These are phyloP conservation scores for Vaccinium myrtillus DNA, from an alignment of 148 eudicot species.

Conservation along the genomic window DNA sequence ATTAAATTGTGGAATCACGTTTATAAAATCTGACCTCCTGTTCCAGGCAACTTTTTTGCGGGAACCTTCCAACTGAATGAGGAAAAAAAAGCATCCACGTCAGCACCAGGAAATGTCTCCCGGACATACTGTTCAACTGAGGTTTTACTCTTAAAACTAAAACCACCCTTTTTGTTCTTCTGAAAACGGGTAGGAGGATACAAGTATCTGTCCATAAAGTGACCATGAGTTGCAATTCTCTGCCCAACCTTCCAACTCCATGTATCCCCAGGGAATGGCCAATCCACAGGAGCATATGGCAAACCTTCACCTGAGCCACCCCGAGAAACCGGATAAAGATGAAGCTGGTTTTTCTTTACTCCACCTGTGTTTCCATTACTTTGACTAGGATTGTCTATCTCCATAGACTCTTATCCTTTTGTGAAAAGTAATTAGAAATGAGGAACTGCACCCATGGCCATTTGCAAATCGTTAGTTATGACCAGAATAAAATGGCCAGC, in stretches of 20 bases:
- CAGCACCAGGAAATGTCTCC: conserved; percentile 47
- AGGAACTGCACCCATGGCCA: conserved; percentile 15
- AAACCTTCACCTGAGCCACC: conserved; percentile 60
- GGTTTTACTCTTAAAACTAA: conserved; percentile 62
- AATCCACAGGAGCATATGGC: conserved; percentile 76
- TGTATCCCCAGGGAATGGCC: conserved; percentile 71
- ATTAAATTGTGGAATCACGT: not conserved
- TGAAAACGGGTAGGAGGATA: conserved; percentile 58
- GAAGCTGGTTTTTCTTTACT: conserved; percentile 51
- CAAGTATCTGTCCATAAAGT: conserved; percentile 68
- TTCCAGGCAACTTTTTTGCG: conserved; percentile 30
- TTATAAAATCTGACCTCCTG: conserved; percentile 43
- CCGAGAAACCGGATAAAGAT: conserved; percentile 61
- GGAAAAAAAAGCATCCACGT: conserved; percentile 56
- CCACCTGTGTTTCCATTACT: conserved; percentile 35
- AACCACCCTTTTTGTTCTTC: conserved; percentile 31
- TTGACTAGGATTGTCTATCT: conserved; percentile 50
- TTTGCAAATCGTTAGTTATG: not conserved
- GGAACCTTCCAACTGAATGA: conserved; percentile 85
- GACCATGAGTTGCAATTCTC: conserved; percentile 53
- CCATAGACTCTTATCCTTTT: conserved; percentile 46
- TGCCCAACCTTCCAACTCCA: conserved; percentile 84
- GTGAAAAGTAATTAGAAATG: conserved; percentile 20
- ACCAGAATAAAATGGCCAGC: not conserved
- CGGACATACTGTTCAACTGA: conserved; percentile 50